These are phyloP conservation scores for Cutaneotrichosporon sp. DNA, from an alignment of 1,284 basidiomycete genomes.

Conservation along the genomic window DNA sequence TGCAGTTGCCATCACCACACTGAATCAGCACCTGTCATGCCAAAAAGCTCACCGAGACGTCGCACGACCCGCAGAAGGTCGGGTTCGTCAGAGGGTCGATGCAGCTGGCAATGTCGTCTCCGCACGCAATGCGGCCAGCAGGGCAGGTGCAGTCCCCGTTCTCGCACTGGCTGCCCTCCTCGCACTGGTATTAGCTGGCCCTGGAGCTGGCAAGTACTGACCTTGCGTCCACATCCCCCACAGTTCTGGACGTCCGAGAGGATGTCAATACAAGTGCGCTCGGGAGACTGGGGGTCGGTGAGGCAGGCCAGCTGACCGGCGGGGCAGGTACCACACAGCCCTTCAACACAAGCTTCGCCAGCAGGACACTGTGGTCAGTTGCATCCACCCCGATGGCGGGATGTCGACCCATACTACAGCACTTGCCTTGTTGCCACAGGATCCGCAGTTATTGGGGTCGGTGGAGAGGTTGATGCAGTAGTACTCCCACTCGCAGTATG, in stretches of 20 bases:
- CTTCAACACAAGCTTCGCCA: background rate
- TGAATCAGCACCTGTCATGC: background rate
- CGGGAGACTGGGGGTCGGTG: background rate
- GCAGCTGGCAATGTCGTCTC: background rate
- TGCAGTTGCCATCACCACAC: conserved; percentile 2
- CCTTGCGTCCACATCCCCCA: background rate
- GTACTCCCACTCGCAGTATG: background rate
- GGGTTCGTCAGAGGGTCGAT: background rate
- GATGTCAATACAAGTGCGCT: conserved; percentile 1
- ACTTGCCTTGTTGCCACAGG: background rate
- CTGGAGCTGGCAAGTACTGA: background rate
- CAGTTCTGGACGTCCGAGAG: conserved; percentile 1
- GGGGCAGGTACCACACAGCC: background rate
- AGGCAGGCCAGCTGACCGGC: background rate
- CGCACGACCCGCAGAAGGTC: background rate
- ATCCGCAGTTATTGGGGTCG: background rate
- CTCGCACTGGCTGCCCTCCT: background rate
- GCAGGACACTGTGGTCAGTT: background rate
- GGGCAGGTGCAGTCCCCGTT: background rate
- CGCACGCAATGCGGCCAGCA: background rate
- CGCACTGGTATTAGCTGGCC: background rate
- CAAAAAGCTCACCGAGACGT: background rate
- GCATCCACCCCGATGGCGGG: background rate
- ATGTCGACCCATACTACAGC: background rate
- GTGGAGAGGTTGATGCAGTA: background rate